A percentile compares a stretch with the other conserved stretches of the same genome.
These are phyloP conservation scores for Mycena vulgaris DNA, from an alignment of 768 basidiomycete genomes.

Conservation along the genomic window DNA sequence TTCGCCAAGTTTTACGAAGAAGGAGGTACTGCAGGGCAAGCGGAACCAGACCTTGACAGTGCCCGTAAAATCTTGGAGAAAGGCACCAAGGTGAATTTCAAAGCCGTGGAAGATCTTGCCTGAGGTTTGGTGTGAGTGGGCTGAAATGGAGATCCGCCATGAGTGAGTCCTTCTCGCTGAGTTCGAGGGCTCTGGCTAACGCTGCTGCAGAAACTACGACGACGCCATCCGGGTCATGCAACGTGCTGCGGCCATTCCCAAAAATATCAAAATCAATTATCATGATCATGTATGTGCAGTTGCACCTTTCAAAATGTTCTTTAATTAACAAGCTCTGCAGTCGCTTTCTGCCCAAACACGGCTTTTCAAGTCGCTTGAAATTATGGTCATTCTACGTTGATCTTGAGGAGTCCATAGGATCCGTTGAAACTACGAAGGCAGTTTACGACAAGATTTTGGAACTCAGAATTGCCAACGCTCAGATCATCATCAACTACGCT, in stretches of 20 bases:
- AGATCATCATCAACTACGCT: slow-evolving; percentile 97
- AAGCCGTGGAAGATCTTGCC: slow-evolving; percentile 96
- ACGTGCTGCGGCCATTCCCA: slow-evolving; percentile 92
- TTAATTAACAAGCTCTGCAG: slow-evolving; percentile 54
- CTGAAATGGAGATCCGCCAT: slow-evolving; percentile 96
- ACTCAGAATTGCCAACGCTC: slow-evolving; percentile 97
- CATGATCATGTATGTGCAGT: slow-evolving; percentile 86
- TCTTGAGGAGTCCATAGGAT: slow-evolving; percentile 96
- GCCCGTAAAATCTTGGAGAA: slow-evolving; percentile 96
- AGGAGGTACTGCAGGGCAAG: slow-evolving; percentile 85
- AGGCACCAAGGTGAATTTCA: slow-evolving; percentile 92
- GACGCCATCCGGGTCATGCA: slow-evolving; percentile 97
- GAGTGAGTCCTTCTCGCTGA: slow-evolving; percentile 72
- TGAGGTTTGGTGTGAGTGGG: slow-evolving; percentile 99
- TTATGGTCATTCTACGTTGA: slow-evolving; percentile 99
- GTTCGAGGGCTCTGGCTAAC: slow-evolving; percentile 31
- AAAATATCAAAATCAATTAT: slow-evolving; percentile 91
- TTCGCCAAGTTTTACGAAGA: slow-evolving; percentile 99
- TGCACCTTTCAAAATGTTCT: background rate
- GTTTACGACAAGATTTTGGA: slow-evolving; percentile 98
- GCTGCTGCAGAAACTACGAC: slow-evolving; percentile 85
- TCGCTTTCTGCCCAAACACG: slow-evolving; percentile 88
- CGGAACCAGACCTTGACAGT: slow-evolving; percentile 86
- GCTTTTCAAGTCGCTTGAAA: slow-evolving; percentile 97
- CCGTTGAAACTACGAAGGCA: slow-evolving; percentile 90